Evolutionary conservation across 2,329 filamentous ascomycete genomes (phyloP).

Genomic region (Verticillium tricorpus): DNA sequence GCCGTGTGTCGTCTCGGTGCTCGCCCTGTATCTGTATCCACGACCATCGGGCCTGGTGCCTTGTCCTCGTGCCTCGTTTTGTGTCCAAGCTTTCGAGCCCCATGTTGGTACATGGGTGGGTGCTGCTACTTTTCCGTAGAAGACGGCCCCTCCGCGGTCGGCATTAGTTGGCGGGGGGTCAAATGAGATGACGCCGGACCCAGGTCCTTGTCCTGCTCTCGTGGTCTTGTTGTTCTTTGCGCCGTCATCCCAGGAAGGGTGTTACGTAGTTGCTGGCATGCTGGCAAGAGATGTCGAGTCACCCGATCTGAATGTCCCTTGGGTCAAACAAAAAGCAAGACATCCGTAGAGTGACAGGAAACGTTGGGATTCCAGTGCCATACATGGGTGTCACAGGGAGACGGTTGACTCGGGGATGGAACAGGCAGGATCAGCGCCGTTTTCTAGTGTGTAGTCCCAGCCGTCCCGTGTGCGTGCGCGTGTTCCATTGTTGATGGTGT

Average conservation of each 20-base stretch:
- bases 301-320: neutral
- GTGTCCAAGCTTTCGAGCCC: neutral
- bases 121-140: neutral
- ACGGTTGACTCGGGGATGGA: neutral
- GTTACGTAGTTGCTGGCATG: neutral
- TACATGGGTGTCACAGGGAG: too few species aligned
- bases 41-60: neutral
- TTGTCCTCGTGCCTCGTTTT: neutral
- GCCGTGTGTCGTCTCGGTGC: neutral
- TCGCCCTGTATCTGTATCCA: neutral
- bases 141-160: neutral
- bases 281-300: neutral
- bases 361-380: neutral
- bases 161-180: neutral
- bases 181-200: neutral
- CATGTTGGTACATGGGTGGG: neutral
- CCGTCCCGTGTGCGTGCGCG: neutral
- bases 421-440: neutral
- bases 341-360: neutral
- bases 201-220: neutral
- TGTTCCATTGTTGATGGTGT: neutral
- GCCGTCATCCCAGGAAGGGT: neutral
- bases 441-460: neutral
- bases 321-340: neutral
- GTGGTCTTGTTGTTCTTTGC: neutral